These are phyloP conservation scores for Phytomonas sp. DNA, from an alignment of 208 protist species.

Conservation along the genomic window DNA sequence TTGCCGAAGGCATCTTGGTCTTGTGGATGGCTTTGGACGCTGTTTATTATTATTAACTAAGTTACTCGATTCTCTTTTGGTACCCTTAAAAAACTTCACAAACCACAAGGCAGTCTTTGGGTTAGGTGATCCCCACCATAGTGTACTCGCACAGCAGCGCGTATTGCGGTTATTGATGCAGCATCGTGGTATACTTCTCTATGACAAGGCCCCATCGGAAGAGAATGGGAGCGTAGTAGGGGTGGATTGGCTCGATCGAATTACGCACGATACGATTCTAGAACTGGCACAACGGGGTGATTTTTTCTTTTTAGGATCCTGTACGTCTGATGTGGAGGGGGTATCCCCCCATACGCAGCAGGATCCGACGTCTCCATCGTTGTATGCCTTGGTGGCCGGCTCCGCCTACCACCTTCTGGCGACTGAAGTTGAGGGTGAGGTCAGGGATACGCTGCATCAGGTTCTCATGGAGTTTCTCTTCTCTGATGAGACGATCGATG, in stretches of 20 bases:
- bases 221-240: neutral
- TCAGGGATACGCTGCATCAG: slow-evolving; percentile 16
- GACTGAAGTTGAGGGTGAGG: slow-evolving; percentile 41
- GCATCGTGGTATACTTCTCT: neutral
- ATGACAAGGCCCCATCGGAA: neutral
- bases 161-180: neutral
- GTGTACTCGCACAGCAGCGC: neutral
- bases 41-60: neutral
- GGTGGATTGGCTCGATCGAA: neutral
- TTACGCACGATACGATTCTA: neutral
- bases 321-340: neutral
- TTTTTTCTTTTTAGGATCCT: slow-evolving; percentile 7
- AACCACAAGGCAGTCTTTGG: neutral
- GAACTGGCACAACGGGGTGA: neutral
- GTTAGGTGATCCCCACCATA: neutral
- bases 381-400: neutral
- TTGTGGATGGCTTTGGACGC: neutral
- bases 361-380: neutral
- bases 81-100: neutral
- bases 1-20: neutral
- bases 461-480: slow-evolving; percentile 25
- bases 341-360: neutral
- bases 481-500: neutral
- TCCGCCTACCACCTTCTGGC: slow-evolving; percentile 33
- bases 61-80: neutral